Conservation (phyloP, 2,329 filamentous ascomycete genomes). For the Emergomyces africanus region DNA sequence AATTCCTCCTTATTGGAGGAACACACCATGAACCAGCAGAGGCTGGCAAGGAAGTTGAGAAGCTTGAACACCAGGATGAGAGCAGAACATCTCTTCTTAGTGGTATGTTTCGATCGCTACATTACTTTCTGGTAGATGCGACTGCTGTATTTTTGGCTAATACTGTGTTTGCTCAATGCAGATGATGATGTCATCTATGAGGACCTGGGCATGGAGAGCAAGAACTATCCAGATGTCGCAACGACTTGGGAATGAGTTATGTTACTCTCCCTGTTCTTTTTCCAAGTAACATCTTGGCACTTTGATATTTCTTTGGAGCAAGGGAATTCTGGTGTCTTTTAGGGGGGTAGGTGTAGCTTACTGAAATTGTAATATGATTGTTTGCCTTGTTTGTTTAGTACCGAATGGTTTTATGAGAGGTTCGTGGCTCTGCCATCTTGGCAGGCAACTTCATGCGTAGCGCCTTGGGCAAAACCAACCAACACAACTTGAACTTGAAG, state of each 20-base stretch:
- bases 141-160: background rate
- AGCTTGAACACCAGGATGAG: conserved; percentile 62
- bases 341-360: background rate
- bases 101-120: conserved; percentile 26
- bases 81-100: conserved; percentile 49
- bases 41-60: conserved; percentile 58
- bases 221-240: conserved; percentile 51
- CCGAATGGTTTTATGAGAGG: too few species aligned
- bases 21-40: conserved; percentile 40
- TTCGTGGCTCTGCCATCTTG: too few species aligned
- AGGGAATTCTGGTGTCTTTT: background rate
- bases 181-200: conserved; percentile 49
- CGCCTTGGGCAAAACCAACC: too few species aligned
- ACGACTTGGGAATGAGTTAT: conserved; percentile 42
- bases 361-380: background rate
- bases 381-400: too few species aligned
- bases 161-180: conserved; percentile 12
- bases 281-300: background rate
- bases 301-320: background rate
- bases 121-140: background rate
- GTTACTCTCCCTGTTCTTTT: background rate
- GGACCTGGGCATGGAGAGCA: conserved; percentile 45
- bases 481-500: too few species aligned
- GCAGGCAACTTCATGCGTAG: too few species aligned
- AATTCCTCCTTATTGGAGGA: conserved; percentile 66